These are phyloP conservation scores for Aleurites moluccanus DNA, from an alignment of 441 rosid species.

Conservation along the genomic window DNA sequence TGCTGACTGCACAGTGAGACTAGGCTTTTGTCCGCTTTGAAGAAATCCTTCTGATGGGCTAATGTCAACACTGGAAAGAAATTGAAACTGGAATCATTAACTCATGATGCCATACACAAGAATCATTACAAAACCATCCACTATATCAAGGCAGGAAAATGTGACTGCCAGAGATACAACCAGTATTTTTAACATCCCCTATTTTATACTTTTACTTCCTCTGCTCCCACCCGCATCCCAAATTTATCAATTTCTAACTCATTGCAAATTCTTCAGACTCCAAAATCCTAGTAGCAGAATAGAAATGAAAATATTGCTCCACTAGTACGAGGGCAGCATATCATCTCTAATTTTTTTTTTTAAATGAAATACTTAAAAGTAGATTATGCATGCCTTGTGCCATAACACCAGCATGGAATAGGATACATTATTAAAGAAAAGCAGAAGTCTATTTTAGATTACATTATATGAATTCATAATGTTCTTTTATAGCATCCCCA, in stretches of 20 bases:
- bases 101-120: not conserved
- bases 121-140: not conserved
- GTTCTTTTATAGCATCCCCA: not conserved
- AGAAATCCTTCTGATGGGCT: constrained; percentile 74
- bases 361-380: not conserved
- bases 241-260: not conserved
- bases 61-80: constrained; percentile 57
- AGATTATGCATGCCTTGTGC: not conserved
- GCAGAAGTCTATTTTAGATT: not conserved
- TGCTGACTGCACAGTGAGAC: constrained; percentile 65
- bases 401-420: not conserved
- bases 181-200: not conserved
- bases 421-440: not conserved
- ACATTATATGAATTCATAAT: not conserved
- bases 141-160: not conserved
- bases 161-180: not conserved
- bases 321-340: not conserved
- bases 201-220: not conserved
- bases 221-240: not conserved
- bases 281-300: not conserved
- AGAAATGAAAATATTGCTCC: not conserved
- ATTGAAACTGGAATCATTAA: constrained; percentile 17
- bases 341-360: not conserved
- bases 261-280: not conserved
- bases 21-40: constrained; percentile 63